Conservation (phyloP, 2,329 filamentous ascomycete genomes). For the Thielaviopsis cerberus region DNA sequence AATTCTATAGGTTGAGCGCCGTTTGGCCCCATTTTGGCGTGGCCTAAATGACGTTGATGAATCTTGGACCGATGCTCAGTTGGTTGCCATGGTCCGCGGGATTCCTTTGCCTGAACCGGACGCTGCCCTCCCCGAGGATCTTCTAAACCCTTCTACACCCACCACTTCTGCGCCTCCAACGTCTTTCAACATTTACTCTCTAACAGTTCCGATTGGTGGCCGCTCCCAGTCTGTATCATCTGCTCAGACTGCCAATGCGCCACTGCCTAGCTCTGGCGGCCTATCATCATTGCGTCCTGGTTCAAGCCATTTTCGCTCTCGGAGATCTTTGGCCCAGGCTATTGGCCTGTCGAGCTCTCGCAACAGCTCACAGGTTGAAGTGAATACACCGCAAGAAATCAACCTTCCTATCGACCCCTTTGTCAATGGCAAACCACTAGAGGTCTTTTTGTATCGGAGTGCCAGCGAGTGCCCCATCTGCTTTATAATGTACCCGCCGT, state of each 20-base stretch:
- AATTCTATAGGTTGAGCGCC: conserved; percentile 59
- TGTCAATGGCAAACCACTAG: conserved; percentile 84
- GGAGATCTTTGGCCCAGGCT: conserved; percentile 68
- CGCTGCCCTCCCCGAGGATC: conserved; percentile 51
- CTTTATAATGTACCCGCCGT: conserved; percentile 87
- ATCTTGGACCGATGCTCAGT: conserved; percentile 83
- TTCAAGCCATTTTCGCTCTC: conserved; percentile 54
- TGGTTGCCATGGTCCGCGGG: conserved; percentile 77
- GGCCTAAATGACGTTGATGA: conserved; percentile 77
- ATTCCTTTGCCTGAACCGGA: conserved; percentile 70
- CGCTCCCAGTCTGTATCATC: conserved; percentile 65
- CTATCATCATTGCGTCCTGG: conserved; percentile 28
- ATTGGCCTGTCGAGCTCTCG: conserved; percentile 50
- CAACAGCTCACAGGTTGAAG: conserved; percentile 52
- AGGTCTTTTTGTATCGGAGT: conserved; percentile 86
- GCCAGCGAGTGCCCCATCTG: conserved; percentile 86
- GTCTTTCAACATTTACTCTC: conserved; percentile 44
- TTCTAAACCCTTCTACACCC: conserved; percentile 26
- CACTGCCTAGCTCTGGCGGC: conserved; percentile 26
- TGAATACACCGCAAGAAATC: conserved; percentile 53
- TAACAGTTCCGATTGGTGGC: conserved; percentile 63
- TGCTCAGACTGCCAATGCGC: conserved; percentile 26
- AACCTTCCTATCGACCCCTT: conserved; percentile 64
- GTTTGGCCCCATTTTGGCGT: conserved; percentile 86
- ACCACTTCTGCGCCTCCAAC: conserved; percentile 28